Evolutionary conservation across 176 grass and related monocot genomes (phyloP).

Genomic region (Oryza nivara): DNA sequence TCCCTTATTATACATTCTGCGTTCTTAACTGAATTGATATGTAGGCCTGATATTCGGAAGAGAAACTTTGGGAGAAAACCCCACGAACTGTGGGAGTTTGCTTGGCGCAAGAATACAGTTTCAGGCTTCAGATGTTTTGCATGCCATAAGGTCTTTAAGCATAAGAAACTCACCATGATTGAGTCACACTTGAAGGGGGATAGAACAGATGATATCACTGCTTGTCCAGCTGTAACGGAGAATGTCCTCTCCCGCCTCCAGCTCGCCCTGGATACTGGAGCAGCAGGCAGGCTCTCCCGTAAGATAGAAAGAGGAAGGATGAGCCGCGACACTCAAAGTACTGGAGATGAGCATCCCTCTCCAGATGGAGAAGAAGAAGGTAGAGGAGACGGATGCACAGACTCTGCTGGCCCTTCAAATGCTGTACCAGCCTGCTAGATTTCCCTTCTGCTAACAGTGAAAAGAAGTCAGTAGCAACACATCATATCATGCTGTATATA

Average conservation of each 20-base stretch:
- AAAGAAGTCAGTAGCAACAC: not conserved
- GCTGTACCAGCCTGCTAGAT: not conserved
- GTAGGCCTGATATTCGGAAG: not conserved
- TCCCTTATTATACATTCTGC: not conserved
- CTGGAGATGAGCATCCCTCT: not conserved
- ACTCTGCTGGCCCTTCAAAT: not conserved
- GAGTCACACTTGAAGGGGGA: not conserved
- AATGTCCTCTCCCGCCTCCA: not conserved
- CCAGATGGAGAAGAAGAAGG: not conserved
- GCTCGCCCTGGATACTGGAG: not conserved
- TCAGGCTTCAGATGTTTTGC: not conserved
- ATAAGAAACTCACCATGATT: not conserved
- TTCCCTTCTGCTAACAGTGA: not conserved
- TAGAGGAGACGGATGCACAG: not conserved
- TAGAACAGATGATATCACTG: not conserved
- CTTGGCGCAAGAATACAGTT: not conserved
- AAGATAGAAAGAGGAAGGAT: not conserved
- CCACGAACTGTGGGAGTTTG: not conserved
- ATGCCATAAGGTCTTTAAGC: not conserved
- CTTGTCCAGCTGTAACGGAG: not conserved
- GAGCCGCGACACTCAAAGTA: not conserved
- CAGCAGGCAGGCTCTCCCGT: not conserved
- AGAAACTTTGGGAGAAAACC: not conserved
- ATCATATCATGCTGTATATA: not conserved
- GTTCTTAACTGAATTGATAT: not conserved